A percentile compares a stretch with the other conserved stretches of the same genome.
These are phyloP conservation scores for Acanthamoeba polyphaga DNA, from an alignment of 208 protist genomes.

Conservation along the genomic window DNA sequence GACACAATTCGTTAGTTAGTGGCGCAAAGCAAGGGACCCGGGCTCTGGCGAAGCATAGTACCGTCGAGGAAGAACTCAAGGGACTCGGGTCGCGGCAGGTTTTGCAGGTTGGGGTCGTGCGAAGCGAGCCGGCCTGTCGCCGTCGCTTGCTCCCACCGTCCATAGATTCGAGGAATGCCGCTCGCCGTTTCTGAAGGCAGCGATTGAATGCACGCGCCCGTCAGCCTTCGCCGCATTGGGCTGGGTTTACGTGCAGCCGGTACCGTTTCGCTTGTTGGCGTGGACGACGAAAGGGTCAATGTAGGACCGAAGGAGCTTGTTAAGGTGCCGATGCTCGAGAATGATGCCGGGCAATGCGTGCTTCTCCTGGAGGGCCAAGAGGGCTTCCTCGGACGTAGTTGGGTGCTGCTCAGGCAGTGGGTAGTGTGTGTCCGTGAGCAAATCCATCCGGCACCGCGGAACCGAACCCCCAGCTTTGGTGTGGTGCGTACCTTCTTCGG, in stretches of 20 bases:
- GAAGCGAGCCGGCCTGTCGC: slow-evolving; percentile 68
- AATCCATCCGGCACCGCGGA: neutral
- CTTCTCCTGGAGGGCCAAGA: neutral
- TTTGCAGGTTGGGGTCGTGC: slow-evolving; percentile 68
- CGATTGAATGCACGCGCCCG: neutral
- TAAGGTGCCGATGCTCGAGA: slow-evolving; percentile 68
- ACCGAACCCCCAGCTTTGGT: neutral
- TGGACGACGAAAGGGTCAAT: slow-evolving; percentile 57
- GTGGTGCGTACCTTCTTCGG: neutral
- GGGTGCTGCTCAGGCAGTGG: neutral
- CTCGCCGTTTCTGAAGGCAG: neutral
- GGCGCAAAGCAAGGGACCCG: neutral
- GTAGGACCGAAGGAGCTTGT: slow-evolving; percentile 32
- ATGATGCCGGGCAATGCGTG: slow-evolving; percentile 68
- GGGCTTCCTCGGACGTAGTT: slow-evolving; percentile 45
- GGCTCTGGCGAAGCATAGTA: neutral
- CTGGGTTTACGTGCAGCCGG: no score
- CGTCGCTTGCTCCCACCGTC: slow-evolving; percentile 16
- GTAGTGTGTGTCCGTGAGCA: neutral
- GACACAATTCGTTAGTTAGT: neutral
- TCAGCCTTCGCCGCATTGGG: neutral
- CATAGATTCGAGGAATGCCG: neutral
- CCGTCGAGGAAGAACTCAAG: slow-evolving; percentile 61
- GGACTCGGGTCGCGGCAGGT: slow-evolving; percentile 37
- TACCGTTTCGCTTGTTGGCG: neutral